Conservation (phyloP, 2,329 filamentous ascomycete species). For the Aspergillus eucalypticola region DNA sequence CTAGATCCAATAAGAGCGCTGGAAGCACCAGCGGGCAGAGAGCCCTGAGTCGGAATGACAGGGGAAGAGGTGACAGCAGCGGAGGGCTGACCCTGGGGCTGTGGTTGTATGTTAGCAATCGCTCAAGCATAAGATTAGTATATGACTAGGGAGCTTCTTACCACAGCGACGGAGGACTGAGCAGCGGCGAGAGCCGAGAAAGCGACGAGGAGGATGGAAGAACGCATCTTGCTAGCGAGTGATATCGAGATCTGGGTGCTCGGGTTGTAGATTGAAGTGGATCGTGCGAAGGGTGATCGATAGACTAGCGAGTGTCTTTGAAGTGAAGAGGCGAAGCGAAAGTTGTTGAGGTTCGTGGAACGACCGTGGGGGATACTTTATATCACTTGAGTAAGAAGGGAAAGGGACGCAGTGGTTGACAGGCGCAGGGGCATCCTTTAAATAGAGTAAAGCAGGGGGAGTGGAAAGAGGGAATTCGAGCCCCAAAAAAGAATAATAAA, state of each 20-base stretch:
- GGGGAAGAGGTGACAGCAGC: slow-evolving; percentile 36
- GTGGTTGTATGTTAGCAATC: slow-evolving; percentile 1
- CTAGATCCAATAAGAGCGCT: slow-evolving; percentile 25
- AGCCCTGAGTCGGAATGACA: slow-evolving; percentile 30
- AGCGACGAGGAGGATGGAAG: slow-evolving; percentile 46
- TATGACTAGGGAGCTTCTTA: slow-evolving; percentile 13
- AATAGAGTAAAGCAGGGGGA: slow-evolving; percentile 19
- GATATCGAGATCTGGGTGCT: slow-evolving; percentile 16
- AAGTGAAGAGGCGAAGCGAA: slow-evolving; percentile 2
- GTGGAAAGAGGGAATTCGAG: too few species aligned
- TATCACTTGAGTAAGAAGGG: slow-evolving; percentile 13
- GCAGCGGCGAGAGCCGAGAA: slow-evolving; percentile 46
- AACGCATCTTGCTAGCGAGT: slow-evolving; percentile 46
- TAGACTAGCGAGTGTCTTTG: slow-evolving; percentile 12
- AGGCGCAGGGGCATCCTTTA: slow-evolving; percentile 19
- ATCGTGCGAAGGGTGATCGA: slow-evolving; percentile 6
- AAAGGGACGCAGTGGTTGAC: slow-evolving; percentile 17
- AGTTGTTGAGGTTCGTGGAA: slow-evolving; percentile 6
- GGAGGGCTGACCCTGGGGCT: slow-evolving; percentile 20
- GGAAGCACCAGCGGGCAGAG: slow-evolving; percentile 8
- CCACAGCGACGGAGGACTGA: slow-evolving; percentile 31
- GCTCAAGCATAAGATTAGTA: too few species aligned
- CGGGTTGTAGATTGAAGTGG: slow-evolving; percentile 1
- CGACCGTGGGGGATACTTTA: slow-evolving; percentile 19
- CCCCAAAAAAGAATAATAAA: too few species aligned